Base-by-base conservation (phyloP, 305 asterid genomes). In the Solanum hybrid region DNA sequence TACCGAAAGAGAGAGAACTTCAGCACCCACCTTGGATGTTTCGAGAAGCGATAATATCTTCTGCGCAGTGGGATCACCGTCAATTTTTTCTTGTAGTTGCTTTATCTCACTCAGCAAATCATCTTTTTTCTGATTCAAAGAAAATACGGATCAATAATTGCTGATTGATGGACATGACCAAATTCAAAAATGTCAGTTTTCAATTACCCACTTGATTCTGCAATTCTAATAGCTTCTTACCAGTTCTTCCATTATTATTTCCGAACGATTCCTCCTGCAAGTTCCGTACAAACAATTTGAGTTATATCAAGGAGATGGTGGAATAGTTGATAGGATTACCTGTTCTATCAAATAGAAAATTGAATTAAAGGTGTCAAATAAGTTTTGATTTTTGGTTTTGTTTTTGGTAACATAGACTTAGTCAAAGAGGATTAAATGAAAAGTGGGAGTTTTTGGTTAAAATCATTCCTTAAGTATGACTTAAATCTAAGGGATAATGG, bases 21-120 rank as follows among this genome's bases (percentile, higher is more conserved):
- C 79, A 74, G 36, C 36, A 80, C 69, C 29, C 18, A 95, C 97
- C 98, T 95, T 93, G 85, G 94, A 26, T 84, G 93, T 89, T 69
- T 89, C 91, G 93, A 93, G 87, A 75, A 94, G 93, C 14, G 94
- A 90, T 61, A 90, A 82, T 82, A 95, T 82, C 34, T 82, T 93
- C 92, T 84, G 89, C 40, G 80, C 86, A 22, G 92, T 87, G 24
- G 92, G 75, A 89, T 89, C 89, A 29, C 89, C 78, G 5, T 80
- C 88, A 4, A 92, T 91, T 91, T 88, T 93, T 85, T 92, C 91
- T 33, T 93, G 93, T 42, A 94, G 91, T 89, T 35, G 76, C 89
- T 89, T 93, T 76, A 92, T 91, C 90, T 93, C 92, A 86, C 89
- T 93, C 89, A 90, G 29, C 84, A 91, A 85, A 84, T 91, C 91